These are phyloP conservation scores for Epichloe elymi DNA, from an alignment of 2,329 filamentous ascomycete genomes.

Conservation along the genomic window DNA sequence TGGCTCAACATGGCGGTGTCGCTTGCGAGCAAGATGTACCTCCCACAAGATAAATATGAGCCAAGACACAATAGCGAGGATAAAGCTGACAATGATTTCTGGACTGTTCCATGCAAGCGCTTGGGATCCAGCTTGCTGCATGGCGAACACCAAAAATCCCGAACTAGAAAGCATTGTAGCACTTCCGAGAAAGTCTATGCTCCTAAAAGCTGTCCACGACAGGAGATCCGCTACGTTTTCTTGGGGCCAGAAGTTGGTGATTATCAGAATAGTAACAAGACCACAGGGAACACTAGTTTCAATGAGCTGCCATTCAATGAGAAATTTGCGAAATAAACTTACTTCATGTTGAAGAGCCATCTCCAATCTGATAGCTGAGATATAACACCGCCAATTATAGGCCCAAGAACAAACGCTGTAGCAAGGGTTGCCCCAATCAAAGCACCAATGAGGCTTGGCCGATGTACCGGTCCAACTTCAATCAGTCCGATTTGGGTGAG, in stretches of 20 bases:
- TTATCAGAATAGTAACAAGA: constrained; percentile 29
- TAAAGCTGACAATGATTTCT: constrained; percentile 35
- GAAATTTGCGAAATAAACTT: constrained; percentile 10
- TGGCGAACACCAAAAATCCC: constrained; percentile 39
- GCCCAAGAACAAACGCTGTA: constrained; percentile 44
- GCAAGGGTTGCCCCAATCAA: constrained; percentile 43
- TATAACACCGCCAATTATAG: constrained; percentile 43
- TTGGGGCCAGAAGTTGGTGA: constrained; percentile 33
- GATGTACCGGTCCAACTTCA: constrained; percentile 40
- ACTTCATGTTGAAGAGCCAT: constrained; percentile 52
- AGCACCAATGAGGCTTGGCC: constrained; percentile 39
- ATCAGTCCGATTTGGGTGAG: constrained; percentile 43
- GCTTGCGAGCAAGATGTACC: constrained; percentile 25
- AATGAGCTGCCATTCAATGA: constrained; percentile 5
- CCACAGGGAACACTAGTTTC: constrained; percentile 35
- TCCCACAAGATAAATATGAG: constrained; percentile 39
- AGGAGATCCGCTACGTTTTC: constrained; percentile 22
- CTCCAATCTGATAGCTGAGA: constrained; percentile 41
- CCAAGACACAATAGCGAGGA: constrained; percentile 34
- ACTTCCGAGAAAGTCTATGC: constrained; percentile 40
- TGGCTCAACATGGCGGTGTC: constrained; percentile 31
- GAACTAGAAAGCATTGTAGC: constrained; percentile 37
- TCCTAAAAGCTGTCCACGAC: constrained; percentile 29
- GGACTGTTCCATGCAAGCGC: constrained; percentile 38
- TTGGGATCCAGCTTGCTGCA: constrained; percentile 43